These are phyloP conservation scores for Cryomyces antarcticus DNA, from an alignment of 495 filamentous ascomycete species.

Conservation along the genomic window DNA sequence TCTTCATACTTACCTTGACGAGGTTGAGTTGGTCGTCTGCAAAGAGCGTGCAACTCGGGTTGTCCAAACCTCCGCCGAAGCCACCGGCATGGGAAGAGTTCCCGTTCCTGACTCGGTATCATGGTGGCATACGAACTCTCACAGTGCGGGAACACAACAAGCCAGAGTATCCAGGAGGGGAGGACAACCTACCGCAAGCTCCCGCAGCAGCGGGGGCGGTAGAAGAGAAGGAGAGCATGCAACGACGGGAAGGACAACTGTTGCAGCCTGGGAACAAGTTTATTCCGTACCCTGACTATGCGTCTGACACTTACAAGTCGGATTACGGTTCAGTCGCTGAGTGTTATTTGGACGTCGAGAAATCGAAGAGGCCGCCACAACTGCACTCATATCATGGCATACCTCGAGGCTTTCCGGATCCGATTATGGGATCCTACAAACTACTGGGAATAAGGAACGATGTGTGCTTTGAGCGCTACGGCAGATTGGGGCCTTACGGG, in stretches of 20 bases:
- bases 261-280: conserved; percentile 37
- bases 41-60: conserved; percentile 33
- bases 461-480: conserved; percentile 86
- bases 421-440: conserved; percentile 63
- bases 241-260: conserved; percentile 7
- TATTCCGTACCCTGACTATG: conserved; percentile 48
- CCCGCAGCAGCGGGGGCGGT: conserved; percentile 11
- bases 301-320: conserved; percentile 32
- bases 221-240: conserved; percentile 13
- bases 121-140: conserved; percentile 56
- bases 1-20: conserved; percentile 53
- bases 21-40: conserved; percentile 49
- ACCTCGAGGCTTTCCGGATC: conserved; percentile 60
- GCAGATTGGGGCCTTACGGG: conserved; percentile 74
- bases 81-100: conserved; percentile 69
- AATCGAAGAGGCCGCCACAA: conserved; percentile 39
- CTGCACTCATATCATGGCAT: conserved; percentile 55
- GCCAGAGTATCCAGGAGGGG: conserved; percentile 54
- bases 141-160: conserved; percentile 37
- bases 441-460: conserved; percentile 64
- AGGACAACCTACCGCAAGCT: conserved; percentile 20
- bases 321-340: conserved; percentile 45
- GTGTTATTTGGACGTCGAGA: conserved; percentile 52
- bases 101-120: conserved; percentile 61
- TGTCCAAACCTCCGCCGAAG: conserved; percentile 28